Evolutionary conservation across 345 rosid genomes (phyloP), one percentile per base, ranked within the genome.

Genomic region (Dipteronia sinensis): DNA sequence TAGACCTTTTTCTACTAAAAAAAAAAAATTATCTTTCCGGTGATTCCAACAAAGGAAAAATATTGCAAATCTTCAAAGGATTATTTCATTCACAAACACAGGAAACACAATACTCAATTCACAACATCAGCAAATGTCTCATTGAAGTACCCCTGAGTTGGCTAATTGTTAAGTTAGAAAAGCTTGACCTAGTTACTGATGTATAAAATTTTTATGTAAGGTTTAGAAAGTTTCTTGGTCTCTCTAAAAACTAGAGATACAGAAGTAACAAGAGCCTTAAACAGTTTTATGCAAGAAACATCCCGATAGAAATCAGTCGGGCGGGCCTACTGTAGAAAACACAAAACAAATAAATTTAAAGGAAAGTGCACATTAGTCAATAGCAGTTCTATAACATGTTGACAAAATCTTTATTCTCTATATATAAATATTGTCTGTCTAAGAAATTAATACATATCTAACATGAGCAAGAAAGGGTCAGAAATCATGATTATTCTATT

Each of bases 401-500:
- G 44, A 49, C 34, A 25, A 29, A 17, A 22, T 27, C 22, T 19
- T 15, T 65, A 31, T 23, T 27, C 19, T 65, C 25, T 59, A 7
- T 2, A 40, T 23, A 49, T 6, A 49, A 13, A 19, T 34, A 34
- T 31, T 25, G 47, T 75, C 5, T 31, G 15, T 47, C 61, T 29
- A 65, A 49, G 5, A 34, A 34, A 74, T 27, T 63, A 47, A 25
- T 15, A 66, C 25, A 22, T 66, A 74, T 66, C 65, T 20, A 1
- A 49, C 51, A 66, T 1, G 49, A 74, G 46, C 66, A 65, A 71
- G 47, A 16, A 77, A 71, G 38, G 69, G 47, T 40, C 20, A 44
- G 31, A 74, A 23, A 63, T 23, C 72, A 69, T 58, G 0, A 38
- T 63, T 75, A 76, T 77, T 82, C 40, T 40, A 78, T 79, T 80